These are phyloP conservation scores for Camelina laxa DNA, from an alignment of 345 rosid genomes.

Conservation along the genomic window DNA sequence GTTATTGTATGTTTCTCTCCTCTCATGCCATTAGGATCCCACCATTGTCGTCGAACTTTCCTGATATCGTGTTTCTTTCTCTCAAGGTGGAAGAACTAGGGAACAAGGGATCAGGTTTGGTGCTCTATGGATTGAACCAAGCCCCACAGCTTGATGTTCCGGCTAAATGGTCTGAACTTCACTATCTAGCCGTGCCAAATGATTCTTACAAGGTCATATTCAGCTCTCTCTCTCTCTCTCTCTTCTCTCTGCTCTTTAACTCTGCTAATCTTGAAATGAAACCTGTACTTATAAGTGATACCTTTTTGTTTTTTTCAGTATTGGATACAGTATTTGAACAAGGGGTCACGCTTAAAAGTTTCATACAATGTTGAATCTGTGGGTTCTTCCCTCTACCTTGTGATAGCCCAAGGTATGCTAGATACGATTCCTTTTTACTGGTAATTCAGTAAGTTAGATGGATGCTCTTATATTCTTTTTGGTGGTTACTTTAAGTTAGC, in stretches of 20 bases:
- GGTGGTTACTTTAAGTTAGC: background rate
- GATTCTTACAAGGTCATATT: conserved; percentile 74
- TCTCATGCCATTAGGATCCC: conserved; percentile 7
- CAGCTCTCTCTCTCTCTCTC: conserved; percentile 24
- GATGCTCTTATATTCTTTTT: background rate
- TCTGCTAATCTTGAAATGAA: conserved; percentile 3
- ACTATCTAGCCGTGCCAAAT: conserved; percentile 56
- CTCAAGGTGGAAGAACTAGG: conserved; percentile 75
- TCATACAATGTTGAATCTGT: conserved; percentile 63
- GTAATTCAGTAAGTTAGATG: conserved; percentile 8
- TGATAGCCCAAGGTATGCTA: conserved; percentile 83
- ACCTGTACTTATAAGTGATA: too few species aligned
- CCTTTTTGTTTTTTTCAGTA: conserved; percentile 54
- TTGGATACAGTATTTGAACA: conserved; percentile 73
- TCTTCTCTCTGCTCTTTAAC: conserved; percentile 31
- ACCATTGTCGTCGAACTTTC: background rate
- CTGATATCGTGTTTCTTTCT: conserved; percentile 1
- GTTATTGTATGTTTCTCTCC: conserved; percentile 59
- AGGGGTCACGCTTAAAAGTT: conserved; percentile 77
- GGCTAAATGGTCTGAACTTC: conserved; percentile 60
- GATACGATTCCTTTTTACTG: background rate
- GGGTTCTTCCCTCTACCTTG: conserved; percentile 66
- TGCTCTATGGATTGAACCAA: conserved; percentile 68
- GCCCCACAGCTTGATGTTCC: conserved; percentile 70
- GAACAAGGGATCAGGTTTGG: conserved; percentile 52